Conservation (phyloP, 2,329 filamentous ascomycete genomes). For the Fusarium incarnatum region DNA sequence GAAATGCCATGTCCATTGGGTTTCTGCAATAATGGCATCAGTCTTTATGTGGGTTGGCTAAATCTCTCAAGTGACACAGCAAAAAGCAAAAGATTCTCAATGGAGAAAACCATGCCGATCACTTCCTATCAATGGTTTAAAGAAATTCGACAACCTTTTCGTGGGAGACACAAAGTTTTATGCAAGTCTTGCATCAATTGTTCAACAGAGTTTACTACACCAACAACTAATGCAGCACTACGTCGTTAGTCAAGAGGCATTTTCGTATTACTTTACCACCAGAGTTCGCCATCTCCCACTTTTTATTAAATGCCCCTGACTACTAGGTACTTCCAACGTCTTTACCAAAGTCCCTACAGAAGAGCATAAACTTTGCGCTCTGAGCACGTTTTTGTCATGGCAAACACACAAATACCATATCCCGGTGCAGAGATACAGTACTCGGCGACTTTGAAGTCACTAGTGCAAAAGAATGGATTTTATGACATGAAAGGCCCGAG, state of each 20-base stretch:
- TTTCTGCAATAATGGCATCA: conserved; percentile 2
- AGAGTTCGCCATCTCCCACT: conserved; percentile 12
- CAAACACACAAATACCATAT: background rate
- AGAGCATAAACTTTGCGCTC: background rate
- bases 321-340: conserved; percentile 3
- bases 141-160: background rate
- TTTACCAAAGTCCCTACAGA: background rate
- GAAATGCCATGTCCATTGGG: conserved; percentile 1
- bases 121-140: background rate
- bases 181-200: background rate
- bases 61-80: conserved; percentile 19
- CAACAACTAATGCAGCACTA: background rate
- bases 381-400: background rate
- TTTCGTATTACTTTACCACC: background rate
- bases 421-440: background rate
- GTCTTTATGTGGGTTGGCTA: conserved; percentile 9
- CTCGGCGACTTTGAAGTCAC: background rate
- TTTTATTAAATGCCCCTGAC: conserved; percentile 12
- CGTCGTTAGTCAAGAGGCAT: background rate
- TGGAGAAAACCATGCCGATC: conserved; percentile 3
- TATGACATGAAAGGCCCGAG: conserved; percentile 1
- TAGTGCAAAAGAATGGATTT: conserved; percentile 6
- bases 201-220: conserved; percentile 10
- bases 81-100: conserved; percentile 5
- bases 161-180: background rate